Percentiles rank a stretch among this genome's conserved stretches.
These are phyloP conservation scores for Funneliformis mosseae DNA, from an alignment of 192 early-diverging fungal genomes.

Conservation along the genomic window DNA sequence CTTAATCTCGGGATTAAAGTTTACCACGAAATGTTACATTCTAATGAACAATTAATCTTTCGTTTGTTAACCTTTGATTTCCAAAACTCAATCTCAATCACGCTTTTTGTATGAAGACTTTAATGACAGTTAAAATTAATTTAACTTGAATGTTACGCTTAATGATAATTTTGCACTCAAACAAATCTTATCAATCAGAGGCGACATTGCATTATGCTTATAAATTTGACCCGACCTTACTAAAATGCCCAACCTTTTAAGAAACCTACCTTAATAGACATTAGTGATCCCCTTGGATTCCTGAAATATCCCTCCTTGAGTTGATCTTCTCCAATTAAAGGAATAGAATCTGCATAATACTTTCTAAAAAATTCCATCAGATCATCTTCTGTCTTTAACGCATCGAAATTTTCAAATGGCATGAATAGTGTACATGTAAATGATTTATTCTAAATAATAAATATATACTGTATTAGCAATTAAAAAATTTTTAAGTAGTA, in stretches of 20 bases:
- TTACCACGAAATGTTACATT: too few species aligned
- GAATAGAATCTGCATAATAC: slow-evolving; percentile 78
- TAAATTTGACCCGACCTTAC: too few species aligned
- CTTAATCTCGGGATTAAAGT: too few species aligned
- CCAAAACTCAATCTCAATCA: too few species aligned
- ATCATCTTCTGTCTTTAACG: slow-evolving; percentile 63
- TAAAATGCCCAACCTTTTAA: background rate
- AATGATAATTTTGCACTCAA: background rate
- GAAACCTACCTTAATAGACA: slow-evolving; percentile 71
- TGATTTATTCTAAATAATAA: slow-evolving; percentile 68
- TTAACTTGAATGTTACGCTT: background rate
- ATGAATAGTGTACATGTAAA: slow-evolving; percentile 98
- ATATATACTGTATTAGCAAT: background rate
- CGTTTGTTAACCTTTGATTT: too few species aligned
- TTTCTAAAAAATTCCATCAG: slow-evolving; percentile 70
- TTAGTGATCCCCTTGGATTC: slow-evolving; percentile 83
- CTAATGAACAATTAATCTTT: background rate
- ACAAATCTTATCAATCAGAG: background rate
- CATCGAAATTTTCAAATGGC: slow-evolving; percentile 83
- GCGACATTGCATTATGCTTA: background rate
- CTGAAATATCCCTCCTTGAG: slow-evolving; percentile 78
- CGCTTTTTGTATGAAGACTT: too few species aligned
- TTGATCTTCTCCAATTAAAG: slow-evolving; percentile 72
- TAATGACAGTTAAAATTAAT: too few species aligned
- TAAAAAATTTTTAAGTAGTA: background rate